phyloP scores from a whole-genome alignment of 2,329 filamentous ascomycete genomes.

The Alternaria atra region DNA sequence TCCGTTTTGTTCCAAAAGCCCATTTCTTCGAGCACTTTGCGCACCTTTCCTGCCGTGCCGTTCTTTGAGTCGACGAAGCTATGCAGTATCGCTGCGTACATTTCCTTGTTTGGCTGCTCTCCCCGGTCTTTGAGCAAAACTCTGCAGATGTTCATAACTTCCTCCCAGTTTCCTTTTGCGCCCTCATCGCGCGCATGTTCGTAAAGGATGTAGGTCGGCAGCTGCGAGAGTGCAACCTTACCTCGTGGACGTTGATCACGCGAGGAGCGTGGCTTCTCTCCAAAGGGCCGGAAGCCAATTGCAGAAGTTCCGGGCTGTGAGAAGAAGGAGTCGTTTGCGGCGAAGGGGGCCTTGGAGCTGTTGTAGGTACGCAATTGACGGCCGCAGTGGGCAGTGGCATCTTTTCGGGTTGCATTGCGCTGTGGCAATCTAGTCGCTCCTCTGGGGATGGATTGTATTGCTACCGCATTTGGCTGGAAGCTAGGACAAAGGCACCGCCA shows the following conservation, averaged over 20 bases:
- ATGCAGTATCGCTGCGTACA: slow-evolving; percentile 80
- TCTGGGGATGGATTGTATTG: not conserved
- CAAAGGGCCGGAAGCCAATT: slow-evolving; percentile 12
- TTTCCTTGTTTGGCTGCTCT: slow-evolving; percentile 63
- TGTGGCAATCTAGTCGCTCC: not conserved
- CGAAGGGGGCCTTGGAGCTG: slow-evolving; percentile 8
- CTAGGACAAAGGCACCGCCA: slow-evolving; percentile 49
- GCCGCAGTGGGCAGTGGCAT: not conserved
- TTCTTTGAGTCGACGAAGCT: slow-evolving; percentile 70
- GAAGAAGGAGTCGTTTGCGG: slow-evolving; percentile 10
- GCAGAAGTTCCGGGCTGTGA: slow-evolving; percentile 6
- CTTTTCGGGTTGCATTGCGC: slow-evolving; percentile 5
- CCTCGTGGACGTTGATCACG: not conserved
- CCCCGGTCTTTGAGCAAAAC: slow-evolving; percentile 66
- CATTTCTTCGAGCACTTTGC: slow-evolving; percentile 77
- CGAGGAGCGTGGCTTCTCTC: slow-evolving; percentile 1
- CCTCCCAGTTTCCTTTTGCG: slow-evolving; percentile 33
- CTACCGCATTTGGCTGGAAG: slow-evolving; percentile 23
- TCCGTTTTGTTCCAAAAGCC: slow-evolving; percentile 37
- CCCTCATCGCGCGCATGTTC: slow-evolving; percentile 39
- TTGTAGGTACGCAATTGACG: slow-evolving; percentile 28
- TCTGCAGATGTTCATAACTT: slow-evolving; percentile 59
- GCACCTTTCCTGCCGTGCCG: slow-evolving; percentile 73
- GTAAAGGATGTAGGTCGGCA: slow-evolving; percentile 43
- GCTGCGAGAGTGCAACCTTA: slow-evolving; percentile 30